A percentile compares a stretch with the other conserved stretches of the same genome.
phyloP scores from a whole-genome alignment of 169 alveolate species.

The Besnoitia besnoiti region DNA sequence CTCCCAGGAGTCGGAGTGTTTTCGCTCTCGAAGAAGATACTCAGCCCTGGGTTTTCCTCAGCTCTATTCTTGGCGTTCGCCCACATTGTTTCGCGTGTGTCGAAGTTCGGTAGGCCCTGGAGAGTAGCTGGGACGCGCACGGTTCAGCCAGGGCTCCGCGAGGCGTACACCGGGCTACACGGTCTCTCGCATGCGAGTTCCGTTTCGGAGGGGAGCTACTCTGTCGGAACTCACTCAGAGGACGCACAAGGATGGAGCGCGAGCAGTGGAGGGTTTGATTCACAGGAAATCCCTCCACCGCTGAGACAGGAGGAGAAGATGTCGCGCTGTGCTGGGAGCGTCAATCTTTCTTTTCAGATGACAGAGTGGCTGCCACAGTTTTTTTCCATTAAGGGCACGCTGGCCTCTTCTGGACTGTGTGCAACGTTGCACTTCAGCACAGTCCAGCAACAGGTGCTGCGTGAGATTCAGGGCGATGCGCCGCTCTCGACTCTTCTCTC shows the following conservation, averaged over 20 bases:
- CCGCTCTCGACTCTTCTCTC: neutral
- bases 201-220: too few relatives aligned
- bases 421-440: slow-evolving; percentile 14
- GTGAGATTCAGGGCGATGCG: too few relatives aligned
- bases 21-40: slow-evolving; percentile 22
- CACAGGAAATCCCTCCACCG: too few relatives aligned
- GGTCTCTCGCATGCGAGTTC: too few relatives aligned
- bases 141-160: neutral
- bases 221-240: too few relatives aligned
- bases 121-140: neutral
- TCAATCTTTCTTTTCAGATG: too few relatives aligned
- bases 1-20: slow-evolving; percentile 13
- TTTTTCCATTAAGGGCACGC: neutral
- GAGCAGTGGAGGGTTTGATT: too few relatives aligned
- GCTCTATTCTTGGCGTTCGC: neutral
- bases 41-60: neutral
- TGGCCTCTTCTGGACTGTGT: slow-evolving; percentile 3
- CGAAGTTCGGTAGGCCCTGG: too few relatives aligned
- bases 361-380: neutral
- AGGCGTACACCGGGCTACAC: neutral
- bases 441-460: slow-evolving; percentile 1
- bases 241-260: too few relatives aligned
- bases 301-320: too few relatives aligned
- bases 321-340: too few relatives aligned
- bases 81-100: neutral